Evolutionary conservation across 2,329 filamentous ascomycete species (phyloP), one percentile per base, ranked within the genome.

Genomic region (Colletotrichum noveboracense): DNA sequence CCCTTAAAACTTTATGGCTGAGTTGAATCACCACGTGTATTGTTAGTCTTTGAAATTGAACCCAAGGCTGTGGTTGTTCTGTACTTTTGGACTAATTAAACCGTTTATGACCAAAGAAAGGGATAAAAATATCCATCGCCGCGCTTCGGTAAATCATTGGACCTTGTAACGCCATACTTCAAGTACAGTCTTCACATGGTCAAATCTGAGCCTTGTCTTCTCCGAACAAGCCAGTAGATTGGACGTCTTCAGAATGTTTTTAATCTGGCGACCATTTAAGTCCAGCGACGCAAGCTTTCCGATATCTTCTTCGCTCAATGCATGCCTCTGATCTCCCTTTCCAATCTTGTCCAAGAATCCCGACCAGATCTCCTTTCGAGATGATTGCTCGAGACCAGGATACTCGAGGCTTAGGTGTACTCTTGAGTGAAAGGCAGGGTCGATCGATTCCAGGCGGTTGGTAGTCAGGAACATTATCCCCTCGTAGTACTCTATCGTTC

Each of bases 391-490:
- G 0, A 58, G 55, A 3, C 55, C 24, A 58, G 55, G 55, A 28
- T 58, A 58, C 16, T 58, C 55, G 12, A 58, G 55, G 3, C 55
- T 58, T 16, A 58, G 55, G 0, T 58, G 55, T 18, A 58, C 55
- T 26, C 55, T 24, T 1, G 84, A 86, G 12, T 81, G 79, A 68
- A 83, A 82, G 2, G 81, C 81, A 5, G 82, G 80, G 28, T 83
- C 82, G 48, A 83, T 82, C 0, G 77, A 66, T 0, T 80, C 81
- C 2, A 82, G 82, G 4, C 85, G 81, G 76, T 87, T 88, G 5
- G 86, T 87, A 0, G 85, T 87, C 2, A 87, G 80, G 65, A 84
- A 83, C 12, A 86, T 76, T 32, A 86, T 78, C 0, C 85, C 85
- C 4, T 76, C 67, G 60, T 84, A 85, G 71, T 85, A 85, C 66